A percentile compares a stretch with the other conserved stretches of the same genome.
Conservation (phyloP, 2,329 filamentous ascomycete species). For the Thielaviopsis ethacetica region DNA sequence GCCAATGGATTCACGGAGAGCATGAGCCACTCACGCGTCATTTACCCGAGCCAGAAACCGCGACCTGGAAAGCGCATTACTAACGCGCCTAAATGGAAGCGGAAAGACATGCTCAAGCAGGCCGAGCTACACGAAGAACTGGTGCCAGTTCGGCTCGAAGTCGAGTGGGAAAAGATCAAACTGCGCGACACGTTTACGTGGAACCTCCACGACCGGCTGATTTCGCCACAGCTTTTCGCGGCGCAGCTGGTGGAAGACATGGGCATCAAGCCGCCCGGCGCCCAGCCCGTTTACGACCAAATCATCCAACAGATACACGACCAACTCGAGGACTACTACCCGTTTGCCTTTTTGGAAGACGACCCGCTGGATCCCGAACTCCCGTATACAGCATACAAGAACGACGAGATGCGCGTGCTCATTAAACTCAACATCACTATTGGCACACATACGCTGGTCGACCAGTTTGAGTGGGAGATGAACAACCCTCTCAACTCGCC, state of each 20-base stretch:
- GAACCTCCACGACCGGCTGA: slow-evolving; percentile 85
- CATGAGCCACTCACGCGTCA: slow-evolving; percentile 47
- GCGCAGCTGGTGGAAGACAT: slow-evolving; percentile 85
- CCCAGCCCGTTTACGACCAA: slow-evolving; percentile 42
- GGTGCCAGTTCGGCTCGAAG: slow-evolving; percentile 78
- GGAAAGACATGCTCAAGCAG: slow-evolving; percentile 70
- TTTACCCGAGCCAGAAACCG: slow-evolving; percentile 66
- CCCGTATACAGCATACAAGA: slow-evolving; percentile 89
- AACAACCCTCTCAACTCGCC: slow-evolving; percentile 89
- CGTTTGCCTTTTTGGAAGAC: slow-evolving; percentile 77
- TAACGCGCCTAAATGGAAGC: slow-evolving; percentile 52
- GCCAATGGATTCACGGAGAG: slow-evolving; percentile 73
- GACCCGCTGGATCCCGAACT: slow-evolving; percentile 78
- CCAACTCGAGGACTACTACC: slow-evolving; percentile 85
- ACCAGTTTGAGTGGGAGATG: slow-evolving; percentile 98
- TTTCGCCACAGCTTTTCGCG: slow-evolving; percentile 67
- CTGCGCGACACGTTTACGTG: slow-evolving; percentile 95
- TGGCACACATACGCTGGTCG: slow-evolving; percentile 79
- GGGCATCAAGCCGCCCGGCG: slow-evolving; percentile 55
- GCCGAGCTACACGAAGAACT: slow-evolving; percentile 84
- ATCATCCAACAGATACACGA: slow-evolving; percentile 60
- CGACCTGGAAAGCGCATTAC: slow-evolving; percentile 64
- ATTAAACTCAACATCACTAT: slow-evolving; percentile 97
- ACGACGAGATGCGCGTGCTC: slow-evolving; percentile 94
- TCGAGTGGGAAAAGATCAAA: slow-evolving; percentile 91